Evolutionary conservation across 2,329 filamentous ascomycete species (phyloP).

Genomic region (Sporothrix sp.): DNA sequence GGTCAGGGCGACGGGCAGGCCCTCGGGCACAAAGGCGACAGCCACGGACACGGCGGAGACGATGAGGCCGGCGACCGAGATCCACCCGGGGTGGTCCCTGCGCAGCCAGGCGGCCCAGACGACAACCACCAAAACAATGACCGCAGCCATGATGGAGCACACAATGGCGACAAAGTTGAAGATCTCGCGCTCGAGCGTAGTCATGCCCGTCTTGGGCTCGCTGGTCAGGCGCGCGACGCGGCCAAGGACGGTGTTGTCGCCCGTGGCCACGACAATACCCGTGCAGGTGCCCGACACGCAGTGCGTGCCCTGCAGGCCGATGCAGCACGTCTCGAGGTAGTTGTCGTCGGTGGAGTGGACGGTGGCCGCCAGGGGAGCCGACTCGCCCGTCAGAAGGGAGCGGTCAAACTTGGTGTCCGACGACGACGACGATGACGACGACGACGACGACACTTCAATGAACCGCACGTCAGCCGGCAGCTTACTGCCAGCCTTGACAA

Average conservation of each 20-base stretch:
- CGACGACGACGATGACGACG: neutral
- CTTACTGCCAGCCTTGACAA: constrained; percentile 62
- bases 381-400: constrained; percentile 63
- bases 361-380: constrained; percentile 51
- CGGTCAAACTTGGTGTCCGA: constrained; percentile 64
- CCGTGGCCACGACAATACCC: constrained; percentile 62
- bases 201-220: constrained; percentile 56
- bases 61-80: constrained; percentile 61
- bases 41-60: constrained; percentile 63
- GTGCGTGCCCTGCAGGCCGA: constrained; percentile 71
- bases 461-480: constrained; percentile 65
- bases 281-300: constrained; percentile 59
- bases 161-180: constrained; percentile 64
- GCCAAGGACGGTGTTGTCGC: constrained; percentile 65
- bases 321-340: constrained; percentile 66
- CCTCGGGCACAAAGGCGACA: constrained; percentile 68
- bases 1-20: constrained; percentile 59
- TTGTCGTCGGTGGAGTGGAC: constrained; percentile 61
- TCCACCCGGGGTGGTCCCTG: constrained; percentile 57
- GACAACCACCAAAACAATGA: constrained; percentile 54
- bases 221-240: constrained; percentile 64
- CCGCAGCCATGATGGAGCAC: constrained; percentile 53
- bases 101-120: constrained; percentile 66
- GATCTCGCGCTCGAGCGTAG: constrained; percentile 62
- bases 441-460: constrained; percentile 44